Base-by-base conservation (phyloP, 2,329 filamentous ascomycete species). In the Iodosphaeria phyllophila region DNA sequence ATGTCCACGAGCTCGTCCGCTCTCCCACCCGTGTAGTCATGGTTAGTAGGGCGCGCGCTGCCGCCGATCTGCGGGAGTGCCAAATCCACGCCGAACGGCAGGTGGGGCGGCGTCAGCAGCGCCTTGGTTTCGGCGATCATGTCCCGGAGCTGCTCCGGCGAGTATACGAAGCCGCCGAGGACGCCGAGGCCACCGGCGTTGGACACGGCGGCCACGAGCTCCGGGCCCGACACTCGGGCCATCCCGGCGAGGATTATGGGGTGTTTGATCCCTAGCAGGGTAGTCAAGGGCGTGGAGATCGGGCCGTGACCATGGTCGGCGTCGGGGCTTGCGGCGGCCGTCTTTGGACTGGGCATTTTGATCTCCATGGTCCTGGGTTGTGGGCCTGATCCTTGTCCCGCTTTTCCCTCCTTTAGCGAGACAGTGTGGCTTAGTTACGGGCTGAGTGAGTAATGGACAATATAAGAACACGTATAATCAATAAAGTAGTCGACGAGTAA, bases 11-110 rank as follows among this genome's bases (percentile, higher is more conserved):
- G 60, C 48, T 91, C 75, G 45, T 91, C 77, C 10, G 93, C 65
- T 47, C 82, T 76, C 20, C 86, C 86, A 36, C 76, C 64, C 1
- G 86, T 93, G 57, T 95, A 95, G 50, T 93, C 86, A 52, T 92
- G 80, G 53, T 93, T 95, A 4, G 86, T 93, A 48, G 78, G 77
- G 35, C 86, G 70, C 5, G 86, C 86, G 17, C 54, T 60, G 20
- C 76, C 82, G 28, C 86, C 86, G 28, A 93, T 60, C 52, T 93
- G 83, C 1, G 86, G 84, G 8, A 95, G 65, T 1, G 84, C 84
- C 2, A 95, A 71, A 48, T 95, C 86, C 16, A 93, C 70, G 36
- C 84, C 86, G 46, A 93, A 93, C 0, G 84, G 79, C 4, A 92
- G 63, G 22, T 63, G 59, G 0, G 74, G 71, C 25, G 61, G 56